These are phyloP conservation scores for Aspergillus tamarii DNA, from an alignment of 2,329 filamentous ascomycete genomes.

Conservation along the genomic window DNA sequence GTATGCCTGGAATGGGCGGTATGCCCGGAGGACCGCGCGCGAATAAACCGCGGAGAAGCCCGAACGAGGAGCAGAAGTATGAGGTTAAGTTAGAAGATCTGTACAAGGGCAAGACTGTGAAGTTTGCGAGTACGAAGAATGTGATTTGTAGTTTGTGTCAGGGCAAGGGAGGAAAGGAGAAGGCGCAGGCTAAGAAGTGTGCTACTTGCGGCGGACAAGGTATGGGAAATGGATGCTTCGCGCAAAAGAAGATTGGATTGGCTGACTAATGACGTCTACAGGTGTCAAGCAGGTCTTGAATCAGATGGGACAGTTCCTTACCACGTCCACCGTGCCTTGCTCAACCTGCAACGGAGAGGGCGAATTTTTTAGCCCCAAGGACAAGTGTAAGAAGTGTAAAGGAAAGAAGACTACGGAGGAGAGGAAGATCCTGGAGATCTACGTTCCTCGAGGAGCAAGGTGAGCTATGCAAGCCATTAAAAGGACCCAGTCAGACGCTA, in stretches of 20 bases:
- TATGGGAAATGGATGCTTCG: slow-evolving; percentile 30
- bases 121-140: slow-evolving; percentile 94
- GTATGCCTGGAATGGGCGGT: slow-evolving; percentile 53
- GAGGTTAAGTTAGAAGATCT: slow-evolving; percentile 90
- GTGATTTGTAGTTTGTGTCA: slow-evolving; percentile 86
- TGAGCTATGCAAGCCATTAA: slow-evolving; percentile 32
- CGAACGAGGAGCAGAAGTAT: slow-evolving; percentile 87
- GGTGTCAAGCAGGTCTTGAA: slow-evolving; percentile 75
- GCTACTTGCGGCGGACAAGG: slow-evolving; percentile 81
- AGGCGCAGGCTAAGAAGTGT: slow-evolving; percentile 81
- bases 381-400: slow-evolving; percentile 99
- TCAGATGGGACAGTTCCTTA: slow-evolving; percentile 83
- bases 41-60: slow-evolving; percentile 62
- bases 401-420: slow-evolving; percentile 83
- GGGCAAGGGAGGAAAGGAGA: slow-evolving; percentile 87
- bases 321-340: slow-evolving; percentile 77
- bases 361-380: slow-evolving; percentile 89
- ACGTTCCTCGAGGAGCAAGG: slow-evolving; percentile 84
- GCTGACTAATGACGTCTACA: slow-evolving; percentile 27
- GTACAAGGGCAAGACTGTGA: slow-evolving; percentile 98
- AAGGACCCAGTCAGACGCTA: background rate
- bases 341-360: slow-evolving; percentile 84
- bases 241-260: background rate
- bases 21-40: slow-evolving; percentile 49
- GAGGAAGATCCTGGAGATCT: slow-evolving; percentile 93